phyloP scores from a whole-genome alignment of 1,284 basidiomycete species.

The Malassezia brasiliensis region DNA sequence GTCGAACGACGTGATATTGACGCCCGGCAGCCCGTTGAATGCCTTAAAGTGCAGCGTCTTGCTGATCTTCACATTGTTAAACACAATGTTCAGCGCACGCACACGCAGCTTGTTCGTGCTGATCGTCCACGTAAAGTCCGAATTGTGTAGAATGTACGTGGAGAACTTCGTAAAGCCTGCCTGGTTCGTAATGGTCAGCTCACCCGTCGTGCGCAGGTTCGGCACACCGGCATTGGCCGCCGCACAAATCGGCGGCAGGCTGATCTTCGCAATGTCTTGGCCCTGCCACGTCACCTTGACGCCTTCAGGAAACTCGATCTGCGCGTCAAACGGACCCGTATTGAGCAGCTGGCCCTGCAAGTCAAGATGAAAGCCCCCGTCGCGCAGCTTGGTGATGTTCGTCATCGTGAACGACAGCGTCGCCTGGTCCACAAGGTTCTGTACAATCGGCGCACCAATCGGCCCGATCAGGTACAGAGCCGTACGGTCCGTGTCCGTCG shows the following conservation, averaged over 20 bases:
- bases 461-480: constrained; percentile 63
- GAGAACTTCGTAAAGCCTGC: constrained; percentile 59
- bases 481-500: constrained; percentile 59
- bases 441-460: constrained; percentile 55
- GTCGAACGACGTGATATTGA: constrained; percentile 60
- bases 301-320: constrained; percentile 44
- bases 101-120: constrained; percentile 59
- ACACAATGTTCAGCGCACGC: constrained; percentile 61
- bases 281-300: constrained; percentile 60
- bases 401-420: constrained; percentile 57
- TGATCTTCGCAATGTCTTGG: constrained; percentile 59
- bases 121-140: constrained; percentile 63
- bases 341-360: constrained; percentile 39
- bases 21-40: constrained; percentile 59
- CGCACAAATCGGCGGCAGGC: constrained; percentile 62
- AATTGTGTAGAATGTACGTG: constrained; percentile 60
- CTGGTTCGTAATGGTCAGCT: constrained; percentile 44
- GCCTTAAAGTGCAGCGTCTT: constrained; percentile 63
- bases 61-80: constrained; percentile 59
- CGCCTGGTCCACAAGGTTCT: constrained; percentile 59
- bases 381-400: constrained; percentile 56
- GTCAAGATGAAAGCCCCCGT: constrained; percentile 46
- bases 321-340: constrained; percentile 53
- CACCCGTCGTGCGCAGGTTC: constrained; percentile 53
- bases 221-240: constrained; percentile 62